Evolutionary conservation across 1,284 basidiomycete species (phyloP).

Genomic region (Microbotryum intermedium): DNA sequence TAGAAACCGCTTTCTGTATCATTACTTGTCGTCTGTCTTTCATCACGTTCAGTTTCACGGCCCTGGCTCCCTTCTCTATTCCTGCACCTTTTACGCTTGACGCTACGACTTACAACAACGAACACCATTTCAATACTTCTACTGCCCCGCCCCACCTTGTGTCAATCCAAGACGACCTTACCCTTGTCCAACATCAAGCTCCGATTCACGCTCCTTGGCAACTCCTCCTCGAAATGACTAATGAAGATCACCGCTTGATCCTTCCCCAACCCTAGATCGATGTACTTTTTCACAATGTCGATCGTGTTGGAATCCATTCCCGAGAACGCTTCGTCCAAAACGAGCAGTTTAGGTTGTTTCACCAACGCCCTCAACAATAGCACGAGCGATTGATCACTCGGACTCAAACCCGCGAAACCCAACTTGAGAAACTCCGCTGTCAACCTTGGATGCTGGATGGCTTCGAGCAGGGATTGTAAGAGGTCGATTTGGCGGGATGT

Average conservation of each 20-base stretch:
- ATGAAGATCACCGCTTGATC: constrained; percentile 72
- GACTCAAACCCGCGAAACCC: constrained; percentile 54
- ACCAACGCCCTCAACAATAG: constrained; percentile 78
- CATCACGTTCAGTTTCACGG: too few relatives aligned
- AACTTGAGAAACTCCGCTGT: constrained; percentile 31
- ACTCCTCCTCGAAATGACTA: constrained; percentile 81
- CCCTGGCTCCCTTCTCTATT: too few relatives aligned
- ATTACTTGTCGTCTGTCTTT: too few relatives aligned
- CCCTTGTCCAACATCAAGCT: constrained; percentile 16
- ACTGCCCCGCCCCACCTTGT: too few relatives aligned
- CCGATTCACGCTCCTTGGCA: constrained; percentile 38
- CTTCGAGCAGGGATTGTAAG: constrained; percentile 49
- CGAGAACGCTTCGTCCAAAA: constrained; percentile 82
- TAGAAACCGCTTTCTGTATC: too few relatives aligned
- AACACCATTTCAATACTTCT: too few relatives aligned
- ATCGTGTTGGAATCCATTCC: constrained; percentile 79
- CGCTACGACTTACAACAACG: too few relatives aligned
- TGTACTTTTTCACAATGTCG: constrained; percentile 51
- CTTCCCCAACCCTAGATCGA: constrained; percentile 50
- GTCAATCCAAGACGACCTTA: not conserved
- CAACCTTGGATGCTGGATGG: constrained; percentile 43
- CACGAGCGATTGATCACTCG: constrained; percentile 66
- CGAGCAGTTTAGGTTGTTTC: constrained; percentile 53
- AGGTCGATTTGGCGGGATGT: constrained; percentile 43
- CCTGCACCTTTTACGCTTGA: too few relatives aligned